Percentiles rank a stretch among this genome's conserved stretches.
phyloP scores from a whole-genome alignment of 2,329 filamentous ascomycete species.

The Cladorrhinum sp. region DNA sequence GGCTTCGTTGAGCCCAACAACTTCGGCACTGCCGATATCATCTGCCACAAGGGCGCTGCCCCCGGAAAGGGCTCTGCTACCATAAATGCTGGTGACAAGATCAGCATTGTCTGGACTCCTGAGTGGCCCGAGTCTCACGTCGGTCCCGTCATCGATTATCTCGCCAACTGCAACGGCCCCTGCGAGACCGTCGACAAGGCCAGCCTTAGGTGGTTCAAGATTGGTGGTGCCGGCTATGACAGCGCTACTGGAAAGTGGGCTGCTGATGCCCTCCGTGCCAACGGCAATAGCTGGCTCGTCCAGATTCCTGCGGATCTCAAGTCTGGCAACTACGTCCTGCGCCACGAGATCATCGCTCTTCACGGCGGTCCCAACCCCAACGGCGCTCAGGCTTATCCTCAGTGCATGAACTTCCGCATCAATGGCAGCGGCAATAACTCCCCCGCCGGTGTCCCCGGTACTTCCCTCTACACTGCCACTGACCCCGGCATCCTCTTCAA shows the following conservation, averaged over 20 bases:
- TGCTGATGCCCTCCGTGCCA: slow-evolving; percentile 44
- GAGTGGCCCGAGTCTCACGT: slow-evolving; percentile 43
- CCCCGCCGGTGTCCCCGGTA: slow-evolving; percentile 28
- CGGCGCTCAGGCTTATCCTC: slow-evolving; percentile 46
- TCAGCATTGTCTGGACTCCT: slow-evolving; percentile 40
- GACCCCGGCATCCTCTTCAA: slow-evolving; percentile 30
- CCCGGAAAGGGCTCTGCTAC: slow-evolving; percentile 38
- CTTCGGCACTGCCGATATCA: slow-evolving; percentile 42
- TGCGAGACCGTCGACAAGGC: slow-evolving; percentile 53
- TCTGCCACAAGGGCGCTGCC: slow-evolving; percentile 43
- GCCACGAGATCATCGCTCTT: slow-evolving; percentile 49
- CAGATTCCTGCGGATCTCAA: slow-evolving; percentile 39
- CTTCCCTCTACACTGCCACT: slow-evolving; percentile 25
- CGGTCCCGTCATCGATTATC: slow-evolving; percentile 60
- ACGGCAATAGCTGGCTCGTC: slow-evolving; percentile 43
- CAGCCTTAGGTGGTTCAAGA: slow-evolving; percentile 61
- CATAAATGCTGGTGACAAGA: slow-evolving; percentile 39
- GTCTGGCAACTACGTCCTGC: slow-evolving; percentile 43
- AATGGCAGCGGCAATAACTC: slow-evolving; percentile 35
- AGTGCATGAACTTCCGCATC: slow-evolving; percentile 46
- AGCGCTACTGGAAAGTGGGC: slow-evolving; percentile 49
- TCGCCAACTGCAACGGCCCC: slow-evolving; percentile 58
- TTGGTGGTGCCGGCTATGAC: slow-evolving; percentile 54
- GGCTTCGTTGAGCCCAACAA: slow-evolving; percentile 47
- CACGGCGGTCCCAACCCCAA: slow-evolving; percentile 39